These are phyloP conservation scores for Eucalyptus marginata DNA, from an alignment of 345 rosid genomes.

Conservation along the genomic window DNA sequence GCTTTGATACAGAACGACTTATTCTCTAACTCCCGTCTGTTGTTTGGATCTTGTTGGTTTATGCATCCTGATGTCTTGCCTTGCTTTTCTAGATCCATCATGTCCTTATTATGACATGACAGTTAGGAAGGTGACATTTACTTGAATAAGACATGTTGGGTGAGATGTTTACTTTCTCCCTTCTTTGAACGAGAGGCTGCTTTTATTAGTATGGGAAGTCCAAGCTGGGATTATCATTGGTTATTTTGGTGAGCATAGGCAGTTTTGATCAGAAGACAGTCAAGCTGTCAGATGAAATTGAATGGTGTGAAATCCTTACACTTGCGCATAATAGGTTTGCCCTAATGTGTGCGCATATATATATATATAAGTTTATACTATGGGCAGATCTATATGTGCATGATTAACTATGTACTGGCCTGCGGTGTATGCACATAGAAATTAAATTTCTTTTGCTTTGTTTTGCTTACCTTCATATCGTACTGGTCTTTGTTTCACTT, in stretches of 20 bases:
- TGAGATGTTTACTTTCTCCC: background rate
- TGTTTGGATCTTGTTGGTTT: background rate
- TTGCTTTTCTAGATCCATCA: background rate
- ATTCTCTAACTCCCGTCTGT: background rate
- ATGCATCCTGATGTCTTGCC: background rate
- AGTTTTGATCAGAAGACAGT: background rate
- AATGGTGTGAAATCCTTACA: background rate
- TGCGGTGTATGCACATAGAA: background rate
- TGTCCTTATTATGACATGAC: background rate
- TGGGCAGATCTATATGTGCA: background rate
- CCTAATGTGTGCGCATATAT: background rate
- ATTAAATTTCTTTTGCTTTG: background rate
- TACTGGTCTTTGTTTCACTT: background rate
- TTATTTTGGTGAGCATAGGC: background rate
- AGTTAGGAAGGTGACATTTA: background rate
- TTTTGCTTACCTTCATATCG: background rate
- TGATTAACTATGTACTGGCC: background rate
- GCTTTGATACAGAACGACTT: background rate
- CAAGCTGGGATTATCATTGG: background rate
- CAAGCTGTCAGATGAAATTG: background rate
- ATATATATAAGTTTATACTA: background rate
- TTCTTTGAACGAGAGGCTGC: background rate
- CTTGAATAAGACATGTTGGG: background rate
- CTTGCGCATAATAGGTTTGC: background rate
- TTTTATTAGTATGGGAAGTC: background rate